Conservation (phyloP, 495 filamentous ascomycete genomes). For the Cryomyces minteri region DNA sequence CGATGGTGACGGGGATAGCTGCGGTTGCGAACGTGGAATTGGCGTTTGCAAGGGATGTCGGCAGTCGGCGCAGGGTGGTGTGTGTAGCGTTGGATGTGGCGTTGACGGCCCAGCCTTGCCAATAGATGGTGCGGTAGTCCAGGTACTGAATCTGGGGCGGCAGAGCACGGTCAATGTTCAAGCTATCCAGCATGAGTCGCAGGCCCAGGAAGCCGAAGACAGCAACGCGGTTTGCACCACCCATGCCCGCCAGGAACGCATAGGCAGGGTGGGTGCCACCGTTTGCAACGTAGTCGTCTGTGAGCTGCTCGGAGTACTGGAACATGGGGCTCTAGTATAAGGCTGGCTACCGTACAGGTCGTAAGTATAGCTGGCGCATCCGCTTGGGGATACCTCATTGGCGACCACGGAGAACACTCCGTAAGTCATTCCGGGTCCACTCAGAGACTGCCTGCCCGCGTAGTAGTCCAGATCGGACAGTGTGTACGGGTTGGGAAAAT, state of each 20-base stretch:
- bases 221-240: constrained; percentile 42
- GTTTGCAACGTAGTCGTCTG: constrained; percentile 44
- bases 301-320: constrained; percentile 50
- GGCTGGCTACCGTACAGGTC: constrained; percentile 35
- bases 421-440: constrained; percentile 51
- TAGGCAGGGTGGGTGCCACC: constrained; percentile 48
- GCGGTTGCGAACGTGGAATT: no score
- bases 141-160: constrained; percentile 44
- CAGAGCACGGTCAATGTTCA: constrained; percentile 39
- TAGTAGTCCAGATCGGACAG: constrained; percentile 44
- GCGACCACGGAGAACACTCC: constrained; percentile 44
- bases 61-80: constrained; percentile 36
- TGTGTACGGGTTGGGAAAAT: constrained; percentile 35
- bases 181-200: constrained; percentile 30
- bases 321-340: constrained; percentile 36
- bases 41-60: constrained; percentile 14
- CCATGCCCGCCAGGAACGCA: constrained; percentile 50
- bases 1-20: no score
- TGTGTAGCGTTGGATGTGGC: constrained; percentile 46
- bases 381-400: constrained; percentile 35
- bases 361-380: constrained; percentile 46
- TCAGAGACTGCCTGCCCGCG: constrained; percentile 40
- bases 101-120: constrained; percentile 44
- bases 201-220: constrained; percentile 45
- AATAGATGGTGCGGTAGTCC: constrained; percentile 50